Evolutionary conservation across 2,329 filamentous ascomycete genomes (phyloP).

Genomic region (Pseudopyricularia javanii): DNA sequence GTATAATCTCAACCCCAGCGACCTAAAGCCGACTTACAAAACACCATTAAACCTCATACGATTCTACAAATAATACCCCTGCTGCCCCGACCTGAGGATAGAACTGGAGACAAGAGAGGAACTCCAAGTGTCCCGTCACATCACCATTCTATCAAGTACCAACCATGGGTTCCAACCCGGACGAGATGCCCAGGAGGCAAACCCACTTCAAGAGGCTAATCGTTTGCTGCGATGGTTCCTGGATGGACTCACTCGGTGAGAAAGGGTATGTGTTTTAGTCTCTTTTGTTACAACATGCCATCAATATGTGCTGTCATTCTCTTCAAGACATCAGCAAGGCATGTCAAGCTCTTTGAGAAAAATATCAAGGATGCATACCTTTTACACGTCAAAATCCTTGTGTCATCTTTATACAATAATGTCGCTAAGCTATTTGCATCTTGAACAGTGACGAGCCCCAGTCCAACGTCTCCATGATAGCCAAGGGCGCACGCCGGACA

Average conservation of each 20-base stretch:
- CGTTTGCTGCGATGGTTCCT: slow-evolving; percentile 3
- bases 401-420: too few species aligned
- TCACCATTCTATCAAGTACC: not conserved
- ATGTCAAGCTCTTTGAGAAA: not conserved
- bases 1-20: too few species aligned
- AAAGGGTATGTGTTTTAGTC: not conserved
- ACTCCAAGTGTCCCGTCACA: not conserved
- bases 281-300: not conserved
- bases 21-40: too few species aligned
- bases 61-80: too few species aligned
- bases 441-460: slow-evolving; percentile 11
- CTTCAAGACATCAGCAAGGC: too few species aligned
- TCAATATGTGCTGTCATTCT: not conserved
- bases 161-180: not conserved
- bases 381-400: too few species aligned
- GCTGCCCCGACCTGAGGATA: too few species aligned
- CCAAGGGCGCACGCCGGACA: slow-evolving; percentile 12
- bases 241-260: slow-evolving; percentile 1
- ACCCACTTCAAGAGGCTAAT: slow-evolving; percentile 1
- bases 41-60: too few species aligned
- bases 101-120: not conserved
- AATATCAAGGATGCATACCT: not conserved
- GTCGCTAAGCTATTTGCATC: too few species aligned
- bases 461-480: slow-evolving; percentile 17
- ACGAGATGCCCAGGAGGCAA: not conserved